These are phyloP conservation scores for Lasiodiplodia gonubiensis DNA, from an alignment of 2,329 filamentous ascomycete species.

Conservation along the genomic window DNA sequence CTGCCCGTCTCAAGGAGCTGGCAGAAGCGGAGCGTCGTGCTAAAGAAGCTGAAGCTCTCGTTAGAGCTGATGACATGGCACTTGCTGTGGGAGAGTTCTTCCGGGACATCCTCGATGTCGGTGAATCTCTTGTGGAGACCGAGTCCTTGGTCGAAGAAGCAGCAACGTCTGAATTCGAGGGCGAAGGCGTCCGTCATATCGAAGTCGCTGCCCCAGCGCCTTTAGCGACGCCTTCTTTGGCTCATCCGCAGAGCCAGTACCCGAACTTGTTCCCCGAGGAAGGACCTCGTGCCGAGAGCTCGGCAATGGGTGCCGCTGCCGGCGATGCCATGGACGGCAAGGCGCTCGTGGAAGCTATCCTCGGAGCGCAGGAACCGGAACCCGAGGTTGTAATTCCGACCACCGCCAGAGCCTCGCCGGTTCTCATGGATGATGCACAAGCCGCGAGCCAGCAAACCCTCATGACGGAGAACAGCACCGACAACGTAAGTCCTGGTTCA, in stretches of 20 bases:
- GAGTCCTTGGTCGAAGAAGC: constrained; percentile 1
- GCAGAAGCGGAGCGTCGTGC: constrained; percentile 8
- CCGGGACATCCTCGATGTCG: constrained; percentile 11
- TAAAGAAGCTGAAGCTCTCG: constrained; percentile 22
- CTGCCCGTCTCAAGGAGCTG: constrained; percentile 15
- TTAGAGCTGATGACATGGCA: constrained; percentile 24
- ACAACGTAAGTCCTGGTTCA: not conserved
- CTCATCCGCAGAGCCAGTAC: constrained; percentile 11
- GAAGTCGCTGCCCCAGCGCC: constrained; percentile 16
- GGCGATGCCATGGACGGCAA: constrained; percentile 15
- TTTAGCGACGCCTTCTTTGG: not conserved
- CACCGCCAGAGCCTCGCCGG: not conserved
- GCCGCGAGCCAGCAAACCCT: not conserved
- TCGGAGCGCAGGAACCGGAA: constrained; percentile 1
- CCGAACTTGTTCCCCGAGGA: constrained; percentile 16
- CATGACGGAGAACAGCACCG: not conserved
- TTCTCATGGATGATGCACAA: constrained; percentile 11
- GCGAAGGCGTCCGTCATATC: constrained; percentile 6
- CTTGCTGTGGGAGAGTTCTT: constrained; percentile 24
- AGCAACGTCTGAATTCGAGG: constrained; percentile 11
- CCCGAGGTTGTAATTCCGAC: not conserved
- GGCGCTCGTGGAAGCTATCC: constrained; percentile 7
- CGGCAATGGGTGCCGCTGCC: constrained; percentile 25
- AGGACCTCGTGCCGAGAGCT: constrained; percentile 20
- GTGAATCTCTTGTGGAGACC: not conserved